Base-by-base conservation (phyloP, 768 basidiomycete species). In the Favolaschia claudopus region DNA sequence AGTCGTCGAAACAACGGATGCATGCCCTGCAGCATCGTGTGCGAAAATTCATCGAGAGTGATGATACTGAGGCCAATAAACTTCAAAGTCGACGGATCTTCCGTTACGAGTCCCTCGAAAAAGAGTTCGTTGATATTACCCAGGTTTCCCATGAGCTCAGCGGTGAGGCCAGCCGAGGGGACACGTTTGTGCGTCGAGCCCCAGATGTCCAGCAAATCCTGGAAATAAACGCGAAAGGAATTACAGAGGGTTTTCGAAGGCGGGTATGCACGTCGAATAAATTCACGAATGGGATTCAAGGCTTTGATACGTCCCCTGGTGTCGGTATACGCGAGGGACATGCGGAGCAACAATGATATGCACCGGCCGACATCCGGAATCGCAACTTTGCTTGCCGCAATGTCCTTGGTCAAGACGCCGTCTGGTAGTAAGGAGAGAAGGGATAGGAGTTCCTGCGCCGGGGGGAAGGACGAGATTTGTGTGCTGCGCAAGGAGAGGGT, bases 11-110 rank as follows among this genome's bases (percentile, higher is more conserved):
- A 36, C 20, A 51, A 24, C 19, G 49, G 49, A 39, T 28, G 38
- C 27, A n/a, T 40, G 17, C 49, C 49, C 32, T 51, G 38, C n/a
- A 51, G 37, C 49, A 51, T 51, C 37, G 32, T 51, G n/a, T 24
- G 22, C 17, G 49, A 39, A 38, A 51, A 40, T 17, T 7, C 7
- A 20, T 51, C 40, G 24, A 51, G 27, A 19, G 28, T 40, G 19
- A 38, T 39, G 36, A 51, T 51, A 34, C 49, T 51, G 36, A 29
- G 25, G 19, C 49, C 49, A 40, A 51, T 51, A 37, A 39, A 15
- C 17, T n/a, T 15, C 38, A 15, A 39, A 7, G 38, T n/a, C 7
- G 38, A 8, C 38, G 38, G 38, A 20, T 39, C 38, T n/a, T n/a
- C n/a, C n/a, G n/a, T 20, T 7, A n/a, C 38, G 7, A 39, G 38